These are phyloP conservation scores for Psilocybe azurescens DNA, from an alignment of 768 basidiomycete genomes.

Conservation along the genomic window DNA sequence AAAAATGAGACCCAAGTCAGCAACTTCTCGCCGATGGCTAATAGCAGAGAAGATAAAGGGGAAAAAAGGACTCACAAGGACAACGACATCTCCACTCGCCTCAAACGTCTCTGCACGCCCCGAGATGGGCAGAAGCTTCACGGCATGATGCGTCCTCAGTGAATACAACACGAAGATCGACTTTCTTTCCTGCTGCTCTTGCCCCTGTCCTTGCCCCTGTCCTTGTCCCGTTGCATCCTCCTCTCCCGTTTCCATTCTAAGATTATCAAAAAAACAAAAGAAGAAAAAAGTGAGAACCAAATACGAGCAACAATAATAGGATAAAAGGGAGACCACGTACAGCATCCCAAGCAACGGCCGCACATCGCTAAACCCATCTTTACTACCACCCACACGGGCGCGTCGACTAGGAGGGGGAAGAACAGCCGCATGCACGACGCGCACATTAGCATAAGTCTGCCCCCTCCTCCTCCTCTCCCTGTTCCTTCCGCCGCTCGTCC, in stretches of 20 bases:
- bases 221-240: slow-evolving; percentile 14
- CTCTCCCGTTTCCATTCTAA: slow-evolving; percentile 23
- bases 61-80: slow-evolving; percentile 52
- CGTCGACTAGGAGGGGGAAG: slow-evolving; percentile 34
- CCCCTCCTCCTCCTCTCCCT: neutral
- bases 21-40: neutral
- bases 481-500: neutral
- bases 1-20: neutral
- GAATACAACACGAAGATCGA: slow-evolving; percentile 37
- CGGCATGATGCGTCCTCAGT: slow-evolving; percentile 45
- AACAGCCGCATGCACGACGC: slow-evolving; percentile 43
- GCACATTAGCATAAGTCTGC: neutral
- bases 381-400: slow-evolving; percentile 10
- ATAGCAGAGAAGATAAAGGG: neutral
- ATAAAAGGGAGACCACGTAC: slow-evolving; percentile 34
- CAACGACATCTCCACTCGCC: slow-evolving; percentile 54
- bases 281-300: too few species aligned
- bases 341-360: slow-evolving; percentile 39
- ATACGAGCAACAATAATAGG: slow-evolving; percentile 23
- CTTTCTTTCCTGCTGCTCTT: slow-evolving; percentile 2
- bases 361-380: slow-evolving; percentile 33
- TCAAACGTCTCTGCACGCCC: slow-evolving; percentile 37
- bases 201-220: too few species aligned
- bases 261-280: slow-evolving; percentile 20
- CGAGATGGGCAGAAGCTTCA: slow-evolving; percentile 51